phyloP scores from a whole-genome alignment of 305 asterid species.

The Solanum hybrid region DNA sequence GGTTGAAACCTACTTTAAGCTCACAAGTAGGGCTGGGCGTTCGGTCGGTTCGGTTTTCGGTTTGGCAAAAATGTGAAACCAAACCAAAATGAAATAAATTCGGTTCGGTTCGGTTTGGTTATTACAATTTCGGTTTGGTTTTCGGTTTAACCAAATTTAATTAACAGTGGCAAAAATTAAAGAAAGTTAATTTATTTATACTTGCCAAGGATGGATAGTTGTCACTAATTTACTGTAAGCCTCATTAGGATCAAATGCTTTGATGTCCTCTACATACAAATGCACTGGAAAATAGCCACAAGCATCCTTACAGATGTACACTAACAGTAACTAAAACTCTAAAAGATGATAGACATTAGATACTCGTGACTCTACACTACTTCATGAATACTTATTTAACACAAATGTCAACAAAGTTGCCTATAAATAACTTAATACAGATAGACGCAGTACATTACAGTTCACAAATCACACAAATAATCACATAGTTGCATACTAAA shows the following conservation, averaged over 20 bases:
- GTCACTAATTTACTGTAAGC: background rate
- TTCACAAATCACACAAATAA: background rate
- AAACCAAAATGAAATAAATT: too few species aligned
- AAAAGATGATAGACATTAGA: background rate
- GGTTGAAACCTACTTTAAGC: background rate
- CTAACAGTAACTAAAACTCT: background rate
- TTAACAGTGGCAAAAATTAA: background rate
- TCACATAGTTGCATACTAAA: background rate
- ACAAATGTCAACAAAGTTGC: background rate
- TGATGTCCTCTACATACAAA: background rate
- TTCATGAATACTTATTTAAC: background rate
- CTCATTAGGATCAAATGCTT: background rate
- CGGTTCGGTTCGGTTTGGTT: background rate
- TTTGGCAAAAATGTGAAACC: too few species aligned
- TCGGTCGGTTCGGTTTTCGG: background rate
- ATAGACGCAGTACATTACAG: background rate
- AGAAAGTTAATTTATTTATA: background rate
- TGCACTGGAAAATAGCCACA: background rate
- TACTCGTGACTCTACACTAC: background rate
- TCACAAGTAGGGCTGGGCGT: background rate
- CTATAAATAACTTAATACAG: background rate
- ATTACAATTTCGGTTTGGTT: background rate
- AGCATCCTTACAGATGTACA: background rate
- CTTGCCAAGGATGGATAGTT: background rate
- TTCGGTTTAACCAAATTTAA: background rate